A percentile compares a stretch with the other conserved stretches of the same genome.
These are phyloP conservation scores for Trapa bicornis DNA, from an alignment of 345 rosid species.

Conservation along the genomic window DNA sequence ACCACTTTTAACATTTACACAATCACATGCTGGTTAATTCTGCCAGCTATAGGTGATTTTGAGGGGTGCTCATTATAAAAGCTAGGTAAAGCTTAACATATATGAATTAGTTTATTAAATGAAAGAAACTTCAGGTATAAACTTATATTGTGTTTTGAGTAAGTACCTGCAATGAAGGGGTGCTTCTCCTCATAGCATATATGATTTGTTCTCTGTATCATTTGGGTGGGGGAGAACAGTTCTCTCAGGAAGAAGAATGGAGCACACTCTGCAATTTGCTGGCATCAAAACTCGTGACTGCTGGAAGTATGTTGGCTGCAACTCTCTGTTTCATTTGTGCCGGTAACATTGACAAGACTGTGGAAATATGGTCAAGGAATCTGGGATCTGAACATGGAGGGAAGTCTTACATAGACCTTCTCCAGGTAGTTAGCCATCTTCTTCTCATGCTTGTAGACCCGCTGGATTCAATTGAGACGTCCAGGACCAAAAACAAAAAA, in stretches of 20 bases:
- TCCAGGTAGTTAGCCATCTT: conserved; percentile 53
- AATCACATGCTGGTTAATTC: not conserved
- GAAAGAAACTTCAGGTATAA: not conserved
- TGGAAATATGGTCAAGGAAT: conserved; percentile 95
- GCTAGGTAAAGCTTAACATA: not conserved
- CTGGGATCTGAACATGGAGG: conserved; percentile 54
- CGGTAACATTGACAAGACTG: conserved; percentile 93
- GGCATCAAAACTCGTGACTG: conserved; percentile 67
- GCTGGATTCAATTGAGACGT: not conserved
- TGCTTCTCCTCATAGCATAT: not conserved
- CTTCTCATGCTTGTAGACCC: not conserved
- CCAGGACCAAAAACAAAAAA: too few relatives aligned
- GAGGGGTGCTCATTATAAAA: not conserved
- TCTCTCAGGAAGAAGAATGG: conserved; percentile 92
- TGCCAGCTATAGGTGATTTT: not conserved
- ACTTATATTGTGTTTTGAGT: not conserved
- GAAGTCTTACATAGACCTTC: conserved; percentile 74
- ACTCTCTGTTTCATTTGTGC: conserved; percentile 95
- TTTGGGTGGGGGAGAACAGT: conserved; percentile 29
- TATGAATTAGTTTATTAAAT: not conserved
- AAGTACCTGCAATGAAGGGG: not conserved
- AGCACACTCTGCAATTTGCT: conserved; percentile 63
- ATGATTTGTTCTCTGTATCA: conserved; percentile 3
- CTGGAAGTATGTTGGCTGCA: conserved; percentile 77
- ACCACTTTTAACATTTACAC: not conserved